Evolutionary conservation across 2,329 filamentous ascomycete genomes (phyloP).

Genomic region (Cercospora citrullina): DNA sequence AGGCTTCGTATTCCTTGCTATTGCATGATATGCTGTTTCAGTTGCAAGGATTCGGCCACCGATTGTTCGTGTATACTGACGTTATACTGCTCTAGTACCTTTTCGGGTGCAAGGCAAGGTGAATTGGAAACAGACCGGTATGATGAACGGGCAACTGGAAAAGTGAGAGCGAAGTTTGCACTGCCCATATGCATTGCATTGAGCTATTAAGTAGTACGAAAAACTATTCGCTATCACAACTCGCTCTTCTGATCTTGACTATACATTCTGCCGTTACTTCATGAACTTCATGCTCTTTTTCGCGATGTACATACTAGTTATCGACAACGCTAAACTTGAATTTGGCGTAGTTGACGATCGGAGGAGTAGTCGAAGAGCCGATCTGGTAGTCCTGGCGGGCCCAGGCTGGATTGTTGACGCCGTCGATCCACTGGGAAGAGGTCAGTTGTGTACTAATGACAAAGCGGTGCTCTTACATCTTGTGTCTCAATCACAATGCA

Average conservation of each 20-base stretch:
- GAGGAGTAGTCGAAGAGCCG: constrained; percentile 35
- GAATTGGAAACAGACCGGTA: background rate
- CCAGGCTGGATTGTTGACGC: constrained; percentile 93
- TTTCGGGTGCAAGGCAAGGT: background rate
- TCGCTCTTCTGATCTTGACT: constrained; percentile 9
- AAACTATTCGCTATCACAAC: background rate
- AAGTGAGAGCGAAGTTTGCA: background rate
- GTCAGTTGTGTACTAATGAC: background rate
- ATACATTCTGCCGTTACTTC: constrained; percentile 8
- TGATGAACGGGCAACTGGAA: background rate
- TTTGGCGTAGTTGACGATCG: constrained; percentile 28
- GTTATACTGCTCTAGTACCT: background rate
- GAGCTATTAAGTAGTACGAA: background rate
- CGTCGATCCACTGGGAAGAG: constrained; percentile 70
- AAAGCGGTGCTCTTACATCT: constrained; percentile 28
- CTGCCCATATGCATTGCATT: background rate
- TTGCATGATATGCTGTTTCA: background rate
- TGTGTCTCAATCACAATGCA: constrained; percentile 77
- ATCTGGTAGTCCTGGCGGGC: constrained; percentile 59
- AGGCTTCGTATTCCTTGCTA: background rate
- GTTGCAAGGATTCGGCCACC: background rate
- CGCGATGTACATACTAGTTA: constrained; percentile 3
- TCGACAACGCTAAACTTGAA: constrained; percentile 26
- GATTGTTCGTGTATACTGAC: background rate
- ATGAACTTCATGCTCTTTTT: background rate